These are phyloP conservation scores for Incumbomyces delicatus DNA, from an alignment of 2,329 filamentous ascomycete genomes.

Conservation along the genomic window DNA sequence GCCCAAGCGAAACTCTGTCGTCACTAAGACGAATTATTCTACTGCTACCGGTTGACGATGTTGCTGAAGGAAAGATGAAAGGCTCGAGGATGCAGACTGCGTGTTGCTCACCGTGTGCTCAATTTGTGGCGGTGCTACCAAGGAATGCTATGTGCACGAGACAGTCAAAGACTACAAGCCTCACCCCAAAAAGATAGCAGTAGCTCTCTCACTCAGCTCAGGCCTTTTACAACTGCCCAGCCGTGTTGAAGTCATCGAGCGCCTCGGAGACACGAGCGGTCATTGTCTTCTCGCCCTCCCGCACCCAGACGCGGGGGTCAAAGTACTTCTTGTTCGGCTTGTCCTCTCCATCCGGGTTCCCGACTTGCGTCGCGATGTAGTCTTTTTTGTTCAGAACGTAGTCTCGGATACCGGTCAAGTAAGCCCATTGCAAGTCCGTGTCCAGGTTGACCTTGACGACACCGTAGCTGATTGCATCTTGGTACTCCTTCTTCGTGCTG, in stretches of 20 bases:
- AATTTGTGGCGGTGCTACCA: too few species aligned
- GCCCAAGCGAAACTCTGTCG: too few species aligned
- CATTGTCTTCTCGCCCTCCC: constrained; percentile 93
- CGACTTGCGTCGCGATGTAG: constrained; percentile 76
- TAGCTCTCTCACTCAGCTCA: not conserved
- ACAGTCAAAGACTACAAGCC: not conserved
- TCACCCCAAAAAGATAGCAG: too few species aligned
- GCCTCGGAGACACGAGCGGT: constrained; percentile 66
- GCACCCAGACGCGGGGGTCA: constrained; percentile 87
- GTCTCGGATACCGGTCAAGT: constrained; percentile 85
- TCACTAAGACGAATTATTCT: too few species aligned
- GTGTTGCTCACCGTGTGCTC: too few species aligned
- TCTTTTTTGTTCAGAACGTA: constrained; percentile 92
- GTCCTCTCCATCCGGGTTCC: constrained; percentile 89
- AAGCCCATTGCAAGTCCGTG: constrained; percentile 94
- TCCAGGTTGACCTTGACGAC: constrained; percentile 99
- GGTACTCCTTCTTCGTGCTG: constrained; percentile 82
- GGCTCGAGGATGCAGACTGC: too few species aligned
- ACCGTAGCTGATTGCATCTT: constrained; percentile 78
- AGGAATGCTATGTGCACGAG: not conserved
- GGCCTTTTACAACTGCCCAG: constrained; percentile 59
- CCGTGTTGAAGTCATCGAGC: constrained; percentile 84
- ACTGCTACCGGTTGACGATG: too few species aligned
- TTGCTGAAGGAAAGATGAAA: too few species aligned
- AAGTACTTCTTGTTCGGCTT: constrained; percentile 99